Evolutionary conservation across 169 alveolate genomes (phyloP).

Genomic region (Theileria annulata): DNA sequence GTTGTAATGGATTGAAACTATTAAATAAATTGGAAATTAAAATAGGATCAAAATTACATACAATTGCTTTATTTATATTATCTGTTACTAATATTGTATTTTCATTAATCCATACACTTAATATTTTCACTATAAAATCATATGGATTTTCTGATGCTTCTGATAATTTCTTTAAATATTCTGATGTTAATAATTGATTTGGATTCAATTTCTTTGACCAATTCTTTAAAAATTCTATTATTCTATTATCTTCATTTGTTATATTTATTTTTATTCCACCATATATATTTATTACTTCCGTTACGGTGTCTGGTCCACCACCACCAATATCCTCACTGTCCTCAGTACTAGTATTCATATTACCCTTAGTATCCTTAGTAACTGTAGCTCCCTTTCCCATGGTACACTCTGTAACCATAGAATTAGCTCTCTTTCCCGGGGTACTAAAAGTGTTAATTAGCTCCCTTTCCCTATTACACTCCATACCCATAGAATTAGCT

Average conservation of each 20-base stretch:
- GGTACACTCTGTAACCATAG: neutral
- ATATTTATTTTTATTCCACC: constrained; percentile 13
- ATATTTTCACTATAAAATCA: constrained; percentile 48
- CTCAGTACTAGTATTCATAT: neutral
- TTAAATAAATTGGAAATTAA: constrained; percentile 38
- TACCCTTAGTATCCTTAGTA: neutral
- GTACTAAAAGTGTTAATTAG: no score
- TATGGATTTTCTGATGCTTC: constrained; percentile 20
- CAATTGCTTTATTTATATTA: constrained; percentile 40
- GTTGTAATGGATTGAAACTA: constrained; percentile 36
- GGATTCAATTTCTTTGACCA: constrained; percentile 45
- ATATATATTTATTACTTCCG: constrained; percentile 27
- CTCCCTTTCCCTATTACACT: neutral
- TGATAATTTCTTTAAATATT: constrained; percentile 16
- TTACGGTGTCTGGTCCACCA: neutral
- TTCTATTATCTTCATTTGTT: constrained; percentile 18
- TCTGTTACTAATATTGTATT: constrained; percentile 43
- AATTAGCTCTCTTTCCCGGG: neutral
- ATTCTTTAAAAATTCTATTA: constrained; percentile 10
- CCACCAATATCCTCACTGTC: neutral
- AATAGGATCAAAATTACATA: constrained; percentile 24
- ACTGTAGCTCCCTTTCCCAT: no score
- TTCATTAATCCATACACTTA: constrained; percentile 33
- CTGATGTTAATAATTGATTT: constrained; percentile 6
- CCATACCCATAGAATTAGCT: neutral